Evolutionary conservation across 257 asterid genomes (phyloP), one percentile per base, ranked within the genome.

Genomic region (Coffea eugenioides): DNA sequence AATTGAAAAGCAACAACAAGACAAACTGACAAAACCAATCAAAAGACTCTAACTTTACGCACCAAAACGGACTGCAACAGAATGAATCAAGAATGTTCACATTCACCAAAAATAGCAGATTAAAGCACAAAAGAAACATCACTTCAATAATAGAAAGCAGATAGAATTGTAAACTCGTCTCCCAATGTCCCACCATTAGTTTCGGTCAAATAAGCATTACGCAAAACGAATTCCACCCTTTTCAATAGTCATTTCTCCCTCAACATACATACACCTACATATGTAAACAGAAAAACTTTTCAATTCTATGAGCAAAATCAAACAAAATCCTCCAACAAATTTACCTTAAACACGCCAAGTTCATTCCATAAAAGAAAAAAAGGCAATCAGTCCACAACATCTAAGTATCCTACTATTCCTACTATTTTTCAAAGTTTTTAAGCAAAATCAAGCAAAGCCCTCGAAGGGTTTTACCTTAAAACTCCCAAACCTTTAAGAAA

Each of bases 401-500:
- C 48, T 8, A 70, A 70, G 18, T 21, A 12, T 10, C 34, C 68
- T 62, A 62, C 2, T 23, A 39, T 4, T 62, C 34, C 68, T 62
- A 62, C 2, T 23, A 39, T 4, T 62, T 34, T 62, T 62, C 21
- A 25, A n/a, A 71, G 36, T 69, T 45, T 54, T 11, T 49, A 31
- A 13, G 6, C 54, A 52, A 16, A 56, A 78, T 74, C 80, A 84
- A 78, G 61, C 65, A 75, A 86, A 85, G 71, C 82, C 82, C 81
- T 48, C 76, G 10, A 8, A 46, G 31, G 14, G 62, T 70, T 64
- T 78, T 66, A 62, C 67, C 87, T 45, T 12, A 76, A 45, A 73
- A 8, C 54, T 79, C 74, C 39, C 27, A 77, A 67, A 77, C 31
- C 61, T 34, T 43, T 75, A 61, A 18, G 14, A 23, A 62, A 34